Evolutionary conservation across 1,284 basidiomycete species (phyloP).

Genomic region (Microbotryum scabiosae): DNA sequence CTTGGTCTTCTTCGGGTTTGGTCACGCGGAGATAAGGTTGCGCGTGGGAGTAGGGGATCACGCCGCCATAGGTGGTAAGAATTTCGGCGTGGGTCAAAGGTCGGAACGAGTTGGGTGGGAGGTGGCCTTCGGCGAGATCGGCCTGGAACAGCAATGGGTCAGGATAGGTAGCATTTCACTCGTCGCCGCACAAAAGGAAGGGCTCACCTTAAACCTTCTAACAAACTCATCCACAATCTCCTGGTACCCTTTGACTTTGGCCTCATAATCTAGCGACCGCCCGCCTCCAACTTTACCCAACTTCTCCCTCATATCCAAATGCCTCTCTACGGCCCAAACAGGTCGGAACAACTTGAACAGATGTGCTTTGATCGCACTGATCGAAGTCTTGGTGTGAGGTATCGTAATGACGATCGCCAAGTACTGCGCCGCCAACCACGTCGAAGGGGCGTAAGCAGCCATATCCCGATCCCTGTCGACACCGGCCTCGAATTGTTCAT

Average conservation of each 20-base stretch:
- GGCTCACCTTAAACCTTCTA: slow-evolving; percentile 53
- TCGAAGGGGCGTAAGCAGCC: slow-evolving; percentile 29
- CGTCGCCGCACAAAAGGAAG: background rate
- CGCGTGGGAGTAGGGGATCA: slow-evolving; percentile 42
- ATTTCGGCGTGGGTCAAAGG: slow-evolving; percentile 27
- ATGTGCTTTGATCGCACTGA: slow-evolving; percentile 79
- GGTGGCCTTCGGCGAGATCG: slow-evolving; percentile 19
- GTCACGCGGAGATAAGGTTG: slow-evolving; percentile 41
- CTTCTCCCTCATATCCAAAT: slow-evolving; percentile 63
- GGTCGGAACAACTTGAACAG: slow-evolving; percentile 86
- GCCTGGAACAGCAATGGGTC: slow-evolving; percentile 9
- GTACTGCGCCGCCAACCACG: slow-evolving; percentile 68
- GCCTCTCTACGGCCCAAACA: slow-evolving; percentile 50
- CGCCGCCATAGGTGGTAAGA: slow-evolving; percentile 28
- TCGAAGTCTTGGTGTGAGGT: slow-evolving; percentile 62
- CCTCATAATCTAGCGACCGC: slow-evolving; percentile 37
- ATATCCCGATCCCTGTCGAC: slow-evolving; percentile 12
- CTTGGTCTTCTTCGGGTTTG: slow-evolving; percentile 20
- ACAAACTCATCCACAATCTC: slow-evolving; percentile 61
- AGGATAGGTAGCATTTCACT: background rate
- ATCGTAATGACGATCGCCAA: slow-evolving; percentile 61
- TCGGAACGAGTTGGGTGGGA: slow-evolving; percentile 21
- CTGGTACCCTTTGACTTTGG: slow-evolving; percentile 51
- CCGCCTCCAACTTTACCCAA: slow-evolving; percentile 47
- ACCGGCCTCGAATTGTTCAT: slow-evolving; percentile 14